Conservation (phyloP, 1,139 yeast species). For the Keqinozyma sinolaborantium region DNA sequence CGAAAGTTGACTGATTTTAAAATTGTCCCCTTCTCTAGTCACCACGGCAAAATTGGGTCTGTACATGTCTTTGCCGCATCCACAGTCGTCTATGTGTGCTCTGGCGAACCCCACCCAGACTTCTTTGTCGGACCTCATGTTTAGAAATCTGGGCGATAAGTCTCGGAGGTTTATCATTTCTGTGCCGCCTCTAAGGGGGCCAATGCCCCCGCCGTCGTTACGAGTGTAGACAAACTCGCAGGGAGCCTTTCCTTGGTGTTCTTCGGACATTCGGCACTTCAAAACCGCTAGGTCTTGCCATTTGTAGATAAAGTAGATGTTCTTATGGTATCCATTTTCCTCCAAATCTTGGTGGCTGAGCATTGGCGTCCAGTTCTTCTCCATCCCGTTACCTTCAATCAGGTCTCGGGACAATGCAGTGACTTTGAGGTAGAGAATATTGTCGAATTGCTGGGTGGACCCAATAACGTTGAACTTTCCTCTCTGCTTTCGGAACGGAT, state of each 20-base stretch:
- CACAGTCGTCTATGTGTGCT: slow-evolving; percentile 33
- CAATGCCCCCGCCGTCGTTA: slow-evolving; percentile 18
- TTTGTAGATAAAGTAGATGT: slow-evolving; percentile 30
- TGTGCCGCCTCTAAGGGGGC: slow-evolving; percentile 39
- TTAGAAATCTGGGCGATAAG: slow-evolving; percentile 7
- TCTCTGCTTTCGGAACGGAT: slow-evolving; percentile 37
- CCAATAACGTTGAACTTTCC: slow-evolving; percentile 28
- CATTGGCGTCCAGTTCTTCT: slow-evolving; percentile 47
- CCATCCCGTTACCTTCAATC: slow-evolving; percentile 18
- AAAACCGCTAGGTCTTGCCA: slow-evolving; percentile 36
- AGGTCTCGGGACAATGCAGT: slow-evolving; percentile 22
- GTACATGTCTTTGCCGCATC: slow-evolving; percentile 35
- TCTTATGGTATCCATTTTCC: slow-evolving; percentile 20
- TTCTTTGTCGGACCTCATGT: slow-evolving; percentile 14
- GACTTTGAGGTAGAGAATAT: slow-evolving; percentile 17
- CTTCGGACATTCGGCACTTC: slow-evolving; percentile 25
- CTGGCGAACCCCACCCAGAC: slow-evolving; percentile 37
- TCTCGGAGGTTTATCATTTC: slow-evolving; percentile 25
- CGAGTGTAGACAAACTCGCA: slow-evolving; percentile 24
- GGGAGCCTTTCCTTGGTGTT: slow-evolving; percentile 14
- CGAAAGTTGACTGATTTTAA: slow-evolving; percentile 27
- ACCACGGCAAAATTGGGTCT: slow-evolving; percentile 32
- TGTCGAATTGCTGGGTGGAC: slow-evolving; percentile 14
- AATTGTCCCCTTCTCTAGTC: slow-evolving; percentile 15
- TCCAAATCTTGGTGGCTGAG: slow-evolving; percentile 20